Evolutionary conservation across 2,329 filamentous ascomycete species (phyloP), one percentile per base, ranked within the genome.

Genomic region (Hypoxylon sp.): DNA sequence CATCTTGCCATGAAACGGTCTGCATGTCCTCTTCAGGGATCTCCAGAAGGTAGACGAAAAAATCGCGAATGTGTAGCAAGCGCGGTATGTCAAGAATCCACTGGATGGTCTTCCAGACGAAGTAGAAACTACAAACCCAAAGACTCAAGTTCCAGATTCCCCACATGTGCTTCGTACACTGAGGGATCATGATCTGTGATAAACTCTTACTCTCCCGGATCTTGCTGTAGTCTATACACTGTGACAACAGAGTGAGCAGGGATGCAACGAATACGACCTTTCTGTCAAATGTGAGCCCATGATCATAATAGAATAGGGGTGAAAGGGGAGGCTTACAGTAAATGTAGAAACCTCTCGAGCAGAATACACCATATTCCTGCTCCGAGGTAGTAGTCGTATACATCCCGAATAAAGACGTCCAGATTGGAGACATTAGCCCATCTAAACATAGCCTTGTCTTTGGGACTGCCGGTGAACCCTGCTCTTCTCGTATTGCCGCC

Each of bases 381-480:
- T 1, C 91, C 91, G 54, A 91, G 83, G 74, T 92, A 97, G 78
- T 97, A 97, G 69, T 91, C 85, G 76, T 97, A 97, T 2, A 97
- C 92, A 67, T 88, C 91, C 59, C 88, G 87, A 75, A 97, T 88
- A 76, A 97, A 97, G 73, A 89, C 90, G 78, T 97, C 94, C 56
- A 97, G 83, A 74, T 97, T 96, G 37, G 92, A 88, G 61, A 96
- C 92, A 74, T 97, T 97, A 58, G 92, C 92, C 92, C 94, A 97
- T 79, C 92, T 87, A 90, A 93, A 97, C 82, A 97, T 88, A 2
- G 94, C 94, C 77, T 90, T 91, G 75, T 95, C 91, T 77, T 89
- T 89, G 11, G 81, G 80, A 55, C 76, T 75, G 25, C 67, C 72
- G 14, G 63, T 39, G 19, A 75, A 67, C 5, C 74, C 74, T 9